These are phyloP conservation scores for Candida tammaniensis DNA, from an alignment of 805 yeast species.

Conservation along the genomic window DNA sequence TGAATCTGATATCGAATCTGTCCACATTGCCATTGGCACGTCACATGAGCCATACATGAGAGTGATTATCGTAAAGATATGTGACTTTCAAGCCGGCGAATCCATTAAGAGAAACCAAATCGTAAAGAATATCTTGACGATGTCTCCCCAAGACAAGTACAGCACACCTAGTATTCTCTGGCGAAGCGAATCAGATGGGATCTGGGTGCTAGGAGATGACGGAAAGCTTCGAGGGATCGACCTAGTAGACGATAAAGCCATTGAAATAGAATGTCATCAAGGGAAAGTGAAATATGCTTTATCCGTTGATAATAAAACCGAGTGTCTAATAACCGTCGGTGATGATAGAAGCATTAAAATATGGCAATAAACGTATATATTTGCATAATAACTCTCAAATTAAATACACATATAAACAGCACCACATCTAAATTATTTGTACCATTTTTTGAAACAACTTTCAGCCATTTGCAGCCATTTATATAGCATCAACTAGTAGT, in stretches of 20 bases:
- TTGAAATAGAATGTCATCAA: slow-evolving; percentile 34
- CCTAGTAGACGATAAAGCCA: slow-evolving; percentile 33
- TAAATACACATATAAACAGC: no score
- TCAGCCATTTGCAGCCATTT: no score
- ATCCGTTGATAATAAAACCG: slow-evolving; percentile 22
- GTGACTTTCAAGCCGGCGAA: slow-evolving; percentile 16
- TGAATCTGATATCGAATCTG: slow-evolving; percentile 22
- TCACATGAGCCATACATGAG: slow-evolving; percentile 79
- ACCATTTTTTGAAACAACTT: no score
- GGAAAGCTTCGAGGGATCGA: slow-evolving; percentile 63
- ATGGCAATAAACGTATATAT: slow-evolving; percentile 12
- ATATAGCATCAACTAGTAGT: no score
- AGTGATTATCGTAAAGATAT: slow-evolving; percentile 52
- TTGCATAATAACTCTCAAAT: background rate
- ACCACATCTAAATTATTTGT: no score
- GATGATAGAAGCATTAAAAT: slow-evolving; percentile 26
- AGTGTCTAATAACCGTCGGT: slow-evolving; percentile 47
- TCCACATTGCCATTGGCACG: slow-evolving; percentile 60
- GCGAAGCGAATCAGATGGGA: slow-evolving; percentile 45
- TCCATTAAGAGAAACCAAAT: slow-evolving; percentile 26
- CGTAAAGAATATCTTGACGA: slow-evolving; percentile 35
- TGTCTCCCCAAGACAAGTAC: slow-evolving; percentile 68
- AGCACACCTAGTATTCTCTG: slow-evolving; percentile 49
- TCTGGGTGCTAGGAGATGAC: slow-evolving; percentile 72
- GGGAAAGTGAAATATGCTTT: slow-evolving; percentile 48